phyloP scores from a whole-genome alignment of 176 grass and related monocot species.

The Eragrostis curvula region DNA sequence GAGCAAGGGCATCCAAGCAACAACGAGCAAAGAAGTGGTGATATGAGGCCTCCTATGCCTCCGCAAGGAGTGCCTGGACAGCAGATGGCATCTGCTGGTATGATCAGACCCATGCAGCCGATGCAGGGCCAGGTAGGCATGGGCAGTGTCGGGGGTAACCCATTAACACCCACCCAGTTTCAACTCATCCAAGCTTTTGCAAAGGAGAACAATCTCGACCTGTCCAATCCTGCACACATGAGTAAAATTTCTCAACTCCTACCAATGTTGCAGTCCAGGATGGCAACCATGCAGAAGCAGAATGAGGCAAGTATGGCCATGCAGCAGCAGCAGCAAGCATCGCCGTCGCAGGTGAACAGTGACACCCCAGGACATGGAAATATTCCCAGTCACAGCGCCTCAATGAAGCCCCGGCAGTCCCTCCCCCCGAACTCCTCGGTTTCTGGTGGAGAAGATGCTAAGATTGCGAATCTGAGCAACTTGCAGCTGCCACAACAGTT shows the following conservation, averaged over 20 bases:
- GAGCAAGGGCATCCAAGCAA: slow-evolving; percentile 49
- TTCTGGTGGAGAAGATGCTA: slow-evolving; percentile 56
- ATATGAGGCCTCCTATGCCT: slow-evolving; percentile 69
- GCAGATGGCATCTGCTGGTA: slow-evolving; percentile 47
- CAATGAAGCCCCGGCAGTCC: slow-evolving; percentile 62
- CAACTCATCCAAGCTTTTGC: slow-evolving; percentile 92
- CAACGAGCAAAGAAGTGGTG: slow-evolving; percentile 64
- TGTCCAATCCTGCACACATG: slow-evolving; percentile 85
- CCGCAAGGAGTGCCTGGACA: slow-evolving; percentile 47
- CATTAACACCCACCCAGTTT: slow-evolving; percentile 65
- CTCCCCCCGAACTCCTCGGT: slow-evolving; percentile 48
- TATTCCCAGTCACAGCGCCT: slow-evolving; percentile 46
- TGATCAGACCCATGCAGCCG: slow-evolving; percentile 56
- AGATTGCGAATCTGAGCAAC: slow-evolving; percentile 62
- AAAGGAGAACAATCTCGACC: slow-evolving; percentile 83
- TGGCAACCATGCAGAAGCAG: slow-evolving; percentile 75
- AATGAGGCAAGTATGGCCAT: slow-evolving; percentile 55
- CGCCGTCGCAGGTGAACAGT: slow-evolving; percentile 64
- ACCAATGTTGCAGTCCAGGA: slow-evolving; percentile 65
- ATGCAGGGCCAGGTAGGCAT: slow-evolving; percentile 47
- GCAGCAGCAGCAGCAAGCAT: slow-evolving; percentile 55
- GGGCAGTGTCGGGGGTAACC: slow-evolving; percentile 43
- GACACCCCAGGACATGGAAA: slow-evolving; percentile 61
- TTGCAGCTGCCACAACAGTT: slow-evolving; percentile 72
- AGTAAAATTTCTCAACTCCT: slow-evolving; percentile 81